Evolutionary conservation across 495 filamentous ascomycete genomes (phyloP).

Genomic region (Xanthoparmelia taractica): DNA sequence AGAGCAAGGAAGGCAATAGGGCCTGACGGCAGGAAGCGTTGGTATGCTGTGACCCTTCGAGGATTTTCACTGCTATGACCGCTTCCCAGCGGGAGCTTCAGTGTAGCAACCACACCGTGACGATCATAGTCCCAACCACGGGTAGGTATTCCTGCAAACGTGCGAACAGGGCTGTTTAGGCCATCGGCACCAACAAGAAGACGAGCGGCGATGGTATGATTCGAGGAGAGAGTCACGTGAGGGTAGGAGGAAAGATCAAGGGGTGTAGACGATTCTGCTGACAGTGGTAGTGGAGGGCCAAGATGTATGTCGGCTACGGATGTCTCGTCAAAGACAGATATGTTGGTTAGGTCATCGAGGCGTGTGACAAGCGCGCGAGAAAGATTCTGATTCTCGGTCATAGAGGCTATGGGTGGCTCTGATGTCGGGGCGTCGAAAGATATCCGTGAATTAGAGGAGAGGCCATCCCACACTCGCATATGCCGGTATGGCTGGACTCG

Average conservation of each 20-base stretch:
- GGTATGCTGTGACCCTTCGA: slow-evolving; percentile 65
- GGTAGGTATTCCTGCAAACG: slow-evolving; percentile 76
- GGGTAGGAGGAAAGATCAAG: slow-evolving; percentile 83
- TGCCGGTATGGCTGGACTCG: slow-evolving; percentile 83
- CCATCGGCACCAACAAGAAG: slow-evolving; percentile 91
- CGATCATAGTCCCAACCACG: slow-evolving; percentile 90
- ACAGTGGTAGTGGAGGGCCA: slow-evolving; percentile 36
- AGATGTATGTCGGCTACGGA: slow-evolving; percentile 69
- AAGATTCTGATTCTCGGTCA: slow-evolving; percentile 91
- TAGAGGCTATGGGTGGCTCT: slow-evolving; percentile 67
- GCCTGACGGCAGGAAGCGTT: slow-evolving; percentile 88
- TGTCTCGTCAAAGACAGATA: slow-evolving; percentile 64
- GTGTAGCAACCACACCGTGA: slow-evolving; percentile 84
- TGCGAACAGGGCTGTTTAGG: slow-evolving; percentile 85
- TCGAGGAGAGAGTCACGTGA: slow-evolving; percentile 57
- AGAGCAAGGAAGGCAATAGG: slow-evolving; percentile 87
- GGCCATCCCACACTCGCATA: slow-evolving; percentile 97
- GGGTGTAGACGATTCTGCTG: slow-evolving; percentile 49
- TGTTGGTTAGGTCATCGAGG: slow-evolving; percentile 57
- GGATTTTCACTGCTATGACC: slow-evolving; percentile 30
- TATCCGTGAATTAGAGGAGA: slow-evolving; percentile 76
- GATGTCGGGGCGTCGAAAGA: slow-evolving; percentile 70
- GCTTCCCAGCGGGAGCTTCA: slow-evolving; percentile 45
- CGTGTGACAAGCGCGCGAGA: slow-evolving; percentile 64
- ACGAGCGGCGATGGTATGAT: slow-evolving; percentile 59